These are phyloP conservation scores for Metschnikowia koreensis DNA, from an alignment of 805 yeast species.

Conservation along the genomic window DNA sequence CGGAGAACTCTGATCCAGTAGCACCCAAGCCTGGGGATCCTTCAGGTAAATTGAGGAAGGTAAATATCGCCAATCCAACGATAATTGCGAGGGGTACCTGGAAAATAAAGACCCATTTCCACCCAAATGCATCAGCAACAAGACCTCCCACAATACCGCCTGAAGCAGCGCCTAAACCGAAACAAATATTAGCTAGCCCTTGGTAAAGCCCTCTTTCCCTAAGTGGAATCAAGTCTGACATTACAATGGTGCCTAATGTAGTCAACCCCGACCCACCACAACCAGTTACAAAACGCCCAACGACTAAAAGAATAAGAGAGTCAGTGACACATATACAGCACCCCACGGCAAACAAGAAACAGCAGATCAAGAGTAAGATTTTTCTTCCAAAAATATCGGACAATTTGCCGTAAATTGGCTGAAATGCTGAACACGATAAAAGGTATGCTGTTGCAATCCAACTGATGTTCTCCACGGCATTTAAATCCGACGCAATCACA, in stretches of 20 bases:
- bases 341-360: conserved; percentile 54
- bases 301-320: conserved; percentile 46
- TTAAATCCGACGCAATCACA: conserved; percentile 65
- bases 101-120: conserved; percentile 43
- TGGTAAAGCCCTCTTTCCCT: conserved; percentile 79
- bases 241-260: conserved; percentile 69
- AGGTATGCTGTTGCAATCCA: conserved; percentile 76
- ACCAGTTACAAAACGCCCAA: conserved; percentile 74
- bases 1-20: conserved; percentile 43
- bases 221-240: conserved; percentile 73
- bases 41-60: conserved; percentile 43
- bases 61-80: conserved; percentile 31
- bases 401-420: conserved; percentile 68
- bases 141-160: conserved; percentile 52
- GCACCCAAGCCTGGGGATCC: conserved; percentile 59
- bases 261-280: conserved; percentile 91
- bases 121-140: conserved; percentile 53
- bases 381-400: conserved; percentile 74
- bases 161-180: conserved; percentile 62
- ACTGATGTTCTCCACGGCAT: conserved; percentile 59
- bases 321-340: conserved; percentile 54
- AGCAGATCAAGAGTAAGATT: conserved; percentile 49
- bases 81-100: conserved; percentile 44
- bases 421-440: conserved; percentile 67
- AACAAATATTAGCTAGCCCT: conserved; percentile 75